Percentiles rank a stretch among this genome's conserved stretches.
Conservation (phyloP, 345 rosid species). For the Boechera stricta region DNA sequence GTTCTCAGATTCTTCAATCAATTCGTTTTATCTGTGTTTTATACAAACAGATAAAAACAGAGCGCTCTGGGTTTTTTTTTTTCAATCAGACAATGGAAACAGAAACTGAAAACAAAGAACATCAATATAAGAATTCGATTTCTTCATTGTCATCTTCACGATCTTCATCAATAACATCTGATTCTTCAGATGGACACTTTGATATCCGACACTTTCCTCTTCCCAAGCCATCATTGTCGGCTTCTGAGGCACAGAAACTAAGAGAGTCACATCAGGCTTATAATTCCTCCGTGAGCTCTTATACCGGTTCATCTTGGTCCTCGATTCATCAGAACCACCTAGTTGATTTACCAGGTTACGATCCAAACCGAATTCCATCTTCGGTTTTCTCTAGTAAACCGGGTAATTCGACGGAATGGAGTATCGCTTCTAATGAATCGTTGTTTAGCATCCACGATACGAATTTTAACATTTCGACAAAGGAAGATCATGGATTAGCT, state of each 20-base stretch:
- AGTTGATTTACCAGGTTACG: constrained; percentile 50
- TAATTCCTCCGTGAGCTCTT: constrained; percentile 18
- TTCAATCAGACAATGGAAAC: constrained; percentile 26
- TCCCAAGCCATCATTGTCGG: constrained; percentile 40
- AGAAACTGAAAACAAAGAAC: constrained; percentile 18
- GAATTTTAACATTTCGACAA: constrained; percentile 56
- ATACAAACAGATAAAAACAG: constrained; percentile 17
- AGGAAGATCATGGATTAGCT: constrained; percentile 53
- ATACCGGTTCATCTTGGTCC: constrained; percentile 35
- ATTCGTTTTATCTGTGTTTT: neutral
- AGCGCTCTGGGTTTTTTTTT: constrained; percentile 1
- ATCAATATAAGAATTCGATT: constrained; percentile 15
- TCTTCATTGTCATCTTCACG: constrained; percentile 42
- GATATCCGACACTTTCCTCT: constrained; percentile 40
- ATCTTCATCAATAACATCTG: constrained; percentile 39
- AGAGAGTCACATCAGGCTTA: constrained; percentile 30
- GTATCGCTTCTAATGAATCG: constrained; percentile 85
- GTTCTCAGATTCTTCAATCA: neutral
- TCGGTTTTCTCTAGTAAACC: constrained; percentile 60
- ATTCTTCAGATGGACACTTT: constrained; percentile 46
- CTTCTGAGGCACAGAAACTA: constrained; percentile 39
- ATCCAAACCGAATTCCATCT: constrained; percentile 74
- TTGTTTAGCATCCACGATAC: constrained; percentile 82
- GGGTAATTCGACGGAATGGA: constrained; percentile 67
- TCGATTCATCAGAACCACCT: constrained; percentile 5